Percentiles rank a stretch among this genome's conserved stretches.
Evolutionary conservation across 805 yeast genomes (phyloP).

Genomic region (Kodamaea kakaduensis): DNA sequence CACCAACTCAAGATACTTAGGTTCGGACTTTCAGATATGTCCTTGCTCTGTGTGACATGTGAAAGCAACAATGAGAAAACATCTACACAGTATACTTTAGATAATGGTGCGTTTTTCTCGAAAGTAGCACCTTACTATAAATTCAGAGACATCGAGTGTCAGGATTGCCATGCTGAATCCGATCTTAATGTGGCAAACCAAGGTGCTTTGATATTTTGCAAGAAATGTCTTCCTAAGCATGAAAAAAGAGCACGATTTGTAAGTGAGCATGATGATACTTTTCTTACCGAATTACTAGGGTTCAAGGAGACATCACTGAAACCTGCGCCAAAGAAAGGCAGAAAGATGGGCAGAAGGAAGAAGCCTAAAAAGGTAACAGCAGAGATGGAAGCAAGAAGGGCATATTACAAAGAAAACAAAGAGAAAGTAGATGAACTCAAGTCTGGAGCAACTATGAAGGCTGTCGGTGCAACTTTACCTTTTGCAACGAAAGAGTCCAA

Average conservation of each 20-base stretch:
- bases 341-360: constrained; percentile 31
- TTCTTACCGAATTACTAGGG: constrained; percentile 46
- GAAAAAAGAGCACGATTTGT: constrained; percentile 23
- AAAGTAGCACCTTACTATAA: constrained; percentile 45
- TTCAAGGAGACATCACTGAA: constrained; percentile 39
- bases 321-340: constrained; percentile 12
- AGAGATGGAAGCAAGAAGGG: constrained; percentile 34
- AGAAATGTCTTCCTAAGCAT: constrained; percentile 32
- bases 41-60: constrained; percentile 46
- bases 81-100: constrained; percentile 46
- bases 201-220: constrained; percentile 35
- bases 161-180: constrained; percentile 39
- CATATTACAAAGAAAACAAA: constrained; percentile 32
- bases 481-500: constrained; percentile 8
- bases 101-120: constrained; percentile 53
- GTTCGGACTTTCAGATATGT: constrained; percentile 54
- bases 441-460: constrained; percentile 36
- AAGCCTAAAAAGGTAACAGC: constrained; percentile 22
- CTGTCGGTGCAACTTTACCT: constrained; percentile 31
- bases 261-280: constrained; percentile 46
- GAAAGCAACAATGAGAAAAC: constrained; percentile 37
- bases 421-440: constrained; percentile 30
- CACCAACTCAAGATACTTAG: constrained; percentile 50
- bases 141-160: constrained; percentile 50
- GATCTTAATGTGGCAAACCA: constrained; percentile 33